Evolutionary conservation across 2,329 filamentous ascomycete species (phyloP).

Genomic region (Pseudocercospora fijiensis): DNA sequence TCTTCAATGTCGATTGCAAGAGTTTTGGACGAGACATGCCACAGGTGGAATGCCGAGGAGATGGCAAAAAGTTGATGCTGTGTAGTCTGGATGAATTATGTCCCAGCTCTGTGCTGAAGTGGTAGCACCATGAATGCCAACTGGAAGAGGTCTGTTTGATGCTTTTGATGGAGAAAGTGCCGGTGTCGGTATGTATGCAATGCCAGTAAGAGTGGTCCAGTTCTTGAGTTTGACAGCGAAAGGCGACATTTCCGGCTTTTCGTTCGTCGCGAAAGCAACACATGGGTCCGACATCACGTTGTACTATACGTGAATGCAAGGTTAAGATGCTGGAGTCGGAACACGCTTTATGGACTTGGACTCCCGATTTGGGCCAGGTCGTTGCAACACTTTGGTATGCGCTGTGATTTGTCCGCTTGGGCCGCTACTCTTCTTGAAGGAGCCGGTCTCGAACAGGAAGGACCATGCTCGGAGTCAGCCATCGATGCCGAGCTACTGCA

Average conservation of each 20-base stretch:
- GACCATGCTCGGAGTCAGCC: neutral
- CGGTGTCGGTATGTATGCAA: slow-evolving; percentile 5
- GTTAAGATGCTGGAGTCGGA: neutral
- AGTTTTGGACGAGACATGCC: slow-evolving; percentile 10
- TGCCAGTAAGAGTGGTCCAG: slow-evolving; percentile 7
- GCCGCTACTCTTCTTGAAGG: neutral
- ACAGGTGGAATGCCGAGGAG: slow-evolving; percentile 8
- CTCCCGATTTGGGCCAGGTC: neutral
- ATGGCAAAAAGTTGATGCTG: slow-evolving; percentile 12
- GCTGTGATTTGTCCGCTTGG: neutral
- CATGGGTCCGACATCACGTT: neutral
- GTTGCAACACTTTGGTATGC: neutral
- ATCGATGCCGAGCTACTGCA: neutral
- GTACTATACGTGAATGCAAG: neutral
- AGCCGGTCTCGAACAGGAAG: neutral
- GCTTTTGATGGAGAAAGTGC: neutral
- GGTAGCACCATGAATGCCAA: slow-evolving; percentile 11
- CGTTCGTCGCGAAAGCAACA: slow-evolving; percentile 8
- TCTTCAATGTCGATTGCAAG: slow-evolving; percentile 11
- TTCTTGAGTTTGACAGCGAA: slow-evolving; percentile 11
- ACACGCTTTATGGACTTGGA: neutral
- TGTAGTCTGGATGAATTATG: slow-evolving; percentile 7
- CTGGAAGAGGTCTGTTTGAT: slow-evolving; percentile 8
- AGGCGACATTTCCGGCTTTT: slow-evolving; percentile 1
- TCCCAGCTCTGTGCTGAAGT: slow-evolving; percentile 13